These are phyloP conservation scores for Cyberlindnera americana DNA, from an alignment of 805 yeast genomes.

Conservation along the genomic window DNA sequence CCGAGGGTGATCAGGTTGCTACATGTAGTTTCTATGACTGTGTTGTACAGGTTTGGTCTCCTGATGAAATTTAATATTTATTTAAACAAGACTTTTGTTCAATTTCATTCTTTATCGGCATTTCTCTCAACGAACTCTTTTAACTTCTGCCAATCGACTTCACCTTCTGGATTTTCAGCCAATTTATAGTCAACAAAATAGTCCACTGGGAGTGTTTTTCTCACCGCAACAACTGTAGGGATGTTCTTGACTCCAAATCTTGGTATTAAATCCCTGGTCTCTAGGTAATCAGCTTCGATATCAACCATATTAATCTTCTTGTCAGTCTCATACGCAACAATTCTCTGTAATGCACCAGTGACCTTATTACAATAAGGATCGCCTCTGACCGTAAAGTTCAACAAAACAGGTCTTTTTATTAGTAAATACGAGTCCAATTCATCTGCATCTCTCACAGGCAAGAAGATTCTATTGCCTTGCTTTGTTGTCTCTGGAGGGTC, in stretches of 20 bases:
- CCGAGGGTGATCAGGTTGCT: conserved; percentile 45
- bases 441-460: conserved; percentile 50
- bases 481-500: conserved; percentile 35
- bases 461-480: conserved; percentile 41
- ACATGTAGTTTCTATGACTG: conserved; percentile 94
- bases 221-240: conserved; percentile 65
- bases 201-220: conserved; percentile 57
- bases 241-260: conserved; percentile 54
- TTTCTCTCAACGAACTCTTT: conserved; percentile 42
- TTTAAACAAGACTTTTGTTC: too few species aligned
- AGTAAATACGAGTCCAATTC: conserved; percentile 57
- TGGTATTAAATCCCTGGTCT: conserved; percentile 50
- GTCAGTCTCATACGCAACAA: conserved; percentile 46
- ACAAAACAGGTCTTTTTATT: conserved; percentile 54
- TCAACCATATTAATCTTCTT: conserved; percentile 61
- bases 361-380: conserved; percentile 58
- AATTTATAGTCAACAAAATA: conserved; percentile 30
- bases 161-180: conserved; percentile 28
- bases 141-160: conserved; percentile 41
- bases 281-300: conserved; percentile 61
- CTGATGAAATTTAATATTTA: conserved; percentile 13
- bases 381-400: conserved; percentile 69
- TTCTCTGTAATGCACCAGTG: conserved; percentile 56
- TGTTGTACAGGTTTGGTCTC: conserved; percentile 71
- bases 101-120: too few species aligned